Conservation (phyloP, 2,329 filamentous ascomycete genomes). For the Orbilia blumenaviensis region DNA sequence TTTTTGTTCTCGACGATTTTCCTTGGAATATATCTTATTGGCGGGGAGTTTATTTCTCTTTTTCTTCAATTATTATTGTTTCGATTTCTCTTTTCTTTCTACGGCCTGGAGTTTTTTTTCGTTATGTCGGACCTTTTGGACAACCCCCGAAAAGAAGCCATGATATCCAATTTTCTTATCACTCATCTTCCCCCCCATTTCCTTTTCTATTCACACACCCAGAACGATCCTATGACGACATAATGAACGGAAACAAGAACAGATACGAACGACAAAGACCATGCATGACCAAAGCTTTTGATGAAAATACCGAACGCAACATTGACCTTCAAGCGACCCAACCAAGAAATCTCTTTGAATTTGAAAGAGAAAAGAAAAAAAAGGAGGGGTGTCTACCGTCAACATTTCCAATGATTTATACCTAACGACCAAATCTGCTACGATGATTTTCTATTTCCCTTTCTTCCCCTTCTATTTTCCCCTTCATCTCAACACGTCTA, state of each 20-base stretch:
- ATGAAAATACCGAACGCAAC: too few species aligned
- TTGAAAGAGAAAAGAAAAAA: too few species aligned
- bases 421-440: too few species aligned
- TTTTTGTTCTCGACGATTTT: conserved; percentile 22
- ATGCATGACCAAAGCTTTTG: too few species aligned
- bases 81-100: not conserved
- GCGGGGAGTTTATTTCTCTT: conserved; percentile 2
- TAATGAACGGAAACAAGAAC: not conserved
- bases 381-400: too few species aligned
- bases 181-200: not conserved
- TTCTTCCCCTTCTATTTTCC: not conserved
- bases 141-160: too few species aligned
- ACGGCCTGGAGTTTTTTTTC: not conserved
- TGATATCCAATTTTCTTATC: not conserved
- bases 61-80: not conserved
- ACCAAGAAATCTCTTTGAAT: too few species aligned
- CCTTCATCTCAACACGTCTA: too few species aligned
- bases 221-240: not conserved
- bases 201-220: not conserved
- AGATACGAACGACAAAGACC: too few species aligned
- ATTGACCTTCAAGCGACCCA: too few species aligned
- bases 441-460: not conserved
- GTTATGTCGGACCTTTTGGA: too few species aligned
- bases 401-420: too few species aligned
- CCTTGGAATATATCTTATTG: conserved; percentile 5